Evolutionary conservation across 306 rosid genomes (phyloP).

Genomic region (Mimosa pudica): DNA sequence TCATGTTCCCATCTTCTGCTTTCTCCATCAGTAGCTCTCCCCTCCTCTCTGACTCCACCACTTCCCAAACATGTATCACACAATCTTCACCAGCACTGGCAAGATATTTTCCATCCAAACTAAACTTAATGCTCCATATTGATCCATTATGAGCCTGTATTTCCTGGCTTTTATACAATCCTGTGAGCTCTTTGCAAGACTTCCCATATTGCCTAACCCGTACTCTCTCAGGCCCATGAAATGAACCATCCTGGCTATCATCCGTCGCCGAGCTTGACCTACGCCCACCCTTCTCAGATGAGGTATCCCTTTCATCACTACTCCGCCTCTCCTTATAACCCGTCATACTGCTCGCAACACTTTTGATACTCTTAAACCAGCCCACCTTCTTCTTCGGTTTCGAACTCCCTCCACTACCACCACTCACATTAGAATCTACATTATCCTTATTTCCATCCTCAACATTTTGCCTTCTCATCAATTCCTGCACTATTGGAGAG

Average conservation of each 20-base stretch:
- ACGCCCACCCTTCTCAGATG: conserved; percentile 82
- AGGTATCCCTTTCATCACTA: conserved; percentile 80
- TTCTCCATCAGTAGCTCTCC: conserved; percentile 74
- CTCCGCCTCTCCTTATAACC: conserved; percentile 75
- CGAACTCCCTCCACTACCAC: conserved; percentile 43
- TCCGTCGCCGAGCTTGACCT: conserved; percentile 90
- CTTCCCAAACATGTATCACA: conserved; percentile 81
- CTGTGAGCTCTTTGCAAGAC: conserved; percentile 66
- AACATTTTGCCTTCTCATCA: conserved; percentile 83
- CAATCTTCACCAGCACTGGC: conserved; percentile 94
- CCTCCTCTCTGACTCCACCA: conserved; percentile 70
- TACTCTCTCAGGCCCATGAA: conserved; percentile 78
- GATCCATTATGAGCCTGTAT: conserved; percentile 83
- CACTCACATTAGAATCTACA: conserved; percentile 46
- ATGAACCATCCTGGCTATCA: conserved; percentile 82
- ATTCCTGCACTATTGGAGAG: conserved; percentile 84
- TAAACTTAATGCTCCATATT: conserved; percentile 83
- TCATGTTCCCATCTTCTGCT: conserved; percentile 62
- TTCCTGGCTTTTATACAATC: conserved; percentile 72
- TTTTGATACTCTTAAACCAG: conserved; percentile 76
- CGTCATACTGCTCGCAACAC: conserved; percentile 57
- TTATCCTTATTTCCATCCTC: conserved; percentile 56
- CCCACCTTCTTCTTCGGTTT: conserved; percentile 73
- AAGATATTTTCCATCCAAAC: conserved; percentile 84
- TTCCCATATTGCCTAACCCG: conserved; percentile 81